Evolutionary conservation across 2,329 filamentous ascomycete species (phyloP), one percentile per base, ranked within the genome.

Genomic region (Diaporthe citrichinensis): DNA sequence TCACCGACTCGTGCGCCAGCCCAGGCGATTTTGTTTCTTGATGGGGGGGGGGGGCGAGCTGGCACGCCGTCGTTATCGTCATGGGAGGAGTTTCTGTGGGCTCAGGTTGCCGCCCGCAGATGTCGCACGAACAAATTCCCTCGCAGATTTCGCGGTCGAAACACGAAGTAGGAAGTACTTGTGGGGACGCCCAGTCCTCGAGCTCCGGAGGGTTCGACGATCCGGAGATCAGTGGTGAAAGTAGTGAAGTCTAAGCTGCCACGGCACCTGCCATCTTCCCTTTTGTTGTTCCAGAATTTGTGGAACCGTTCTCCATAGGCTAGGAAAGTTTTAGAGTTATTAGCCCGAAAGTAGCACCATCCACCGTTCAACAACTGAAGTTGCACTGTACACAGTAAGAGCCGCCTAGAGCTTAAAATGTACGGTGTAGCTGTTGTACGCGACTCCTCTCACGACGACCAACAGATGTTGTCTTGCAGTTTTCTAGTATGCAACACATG

Each of bases 261-360:
- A 20, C 62, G 31, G 46, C 31, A 68, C n/a, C 46, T 68, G 31
- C 46, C 46, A 39, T 68, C 7, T 55, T 65, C 25, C 9, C 25
- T 31, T 12, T n/a, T 36, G 31, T 20, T 53, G 65, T 68, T 68
- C 65, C 65, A 53, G 65, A 53, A 53, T 53, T 53, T 53, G 65
- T 68, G 65, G 65, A 53, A 25, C 65, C 41, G 46, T 68, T 53
- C 44, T 44, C 46, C 49, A 53, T 39, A 28, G 15, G 46, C 49
- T 53, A 68, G 46, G 65, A 53, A 68, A 68, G 46, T 68, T 68
- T 68, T 53, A 68, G 39, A 68, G 65, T 68, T 68, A 53, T 68
- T 68, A 53, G 49, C 65, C 65, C 65, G 65, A 68, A 39, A 68
- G 65, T 53, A 7, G 65, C 46, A 68, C 31, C 65, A 53, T 20